Percentiles rank a stretch among this genome's conserved stretches.
These are phyloP conservation scores for Hanseniaspora hatyaiensis DNA, from an alignment of 805 yeast species.

Conservation along the genomic window DNA sequence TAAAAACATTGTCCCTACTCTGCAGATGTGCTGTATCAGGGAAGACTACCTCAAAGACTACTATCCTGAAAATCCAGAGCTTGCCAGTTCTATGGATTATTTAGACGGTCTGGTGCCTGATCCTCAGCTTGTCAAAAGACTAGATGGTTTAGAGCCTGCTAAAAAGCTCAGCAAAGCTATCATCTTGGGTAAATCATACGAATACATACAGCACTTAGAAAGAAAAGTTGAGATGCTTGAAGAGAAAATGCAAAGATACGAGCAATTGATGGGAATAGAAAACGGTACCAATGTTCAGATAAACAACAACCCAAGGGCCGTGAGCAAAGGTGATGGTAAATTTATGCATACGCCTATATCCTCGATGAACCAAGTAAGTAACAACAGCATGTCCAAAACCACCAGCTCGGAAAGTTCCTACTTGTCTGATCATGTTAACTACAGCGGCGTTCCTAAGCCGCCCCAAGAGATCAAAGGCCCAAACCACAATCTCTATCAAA, in stretches of 20 bases:
- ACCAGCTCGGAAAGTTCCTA: conserved; percentile 6
- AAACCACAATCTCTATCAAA: neutral
- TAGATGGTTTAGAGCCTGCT: conserved; percentile 70
- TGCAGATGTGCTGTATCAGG: conserved; percentile 39
- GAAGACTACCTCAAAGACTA: conserved; percentile 21
- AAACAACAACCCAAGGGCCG: neutral
- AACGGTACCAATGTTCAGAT: conserved; percentile 17
- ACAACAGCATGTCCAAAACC: neutral
- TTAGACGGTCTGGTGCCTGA: conserved; percentile 24
- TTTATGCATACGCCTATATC: neutral
- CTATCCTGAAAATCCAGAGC: neutral
- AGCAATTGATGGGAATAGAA: conserved; percentile 35
- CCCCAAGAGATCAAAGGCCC: conserved; percentile 6
- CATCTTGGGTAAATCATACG: conserved; percentile 62
- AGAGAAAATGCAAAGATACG: conserved; percentile 27
- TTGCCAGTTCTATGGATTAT: conserved; percentile 26
- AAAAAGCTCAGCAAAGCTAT: conserved; percentile 67
- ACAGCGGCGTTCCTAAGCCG: neutral
- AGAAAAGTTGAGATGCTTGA: conserved; percentile 41
- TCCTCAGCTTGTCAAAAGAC: conserved; percentile 42
- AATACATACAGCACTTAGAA: conserved; percentile 65
- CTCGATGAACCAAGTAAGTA: neutral
- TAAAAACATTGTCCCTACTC: conserved; percentile 55
- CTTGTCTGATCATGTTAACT: neutral
- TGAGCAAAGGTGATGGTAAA: conserved; percentile 17